Evolutionary conservation across 768 basidiomycete species (phyloP).

Genomic region (Amanita pallidorosea): DNA sequence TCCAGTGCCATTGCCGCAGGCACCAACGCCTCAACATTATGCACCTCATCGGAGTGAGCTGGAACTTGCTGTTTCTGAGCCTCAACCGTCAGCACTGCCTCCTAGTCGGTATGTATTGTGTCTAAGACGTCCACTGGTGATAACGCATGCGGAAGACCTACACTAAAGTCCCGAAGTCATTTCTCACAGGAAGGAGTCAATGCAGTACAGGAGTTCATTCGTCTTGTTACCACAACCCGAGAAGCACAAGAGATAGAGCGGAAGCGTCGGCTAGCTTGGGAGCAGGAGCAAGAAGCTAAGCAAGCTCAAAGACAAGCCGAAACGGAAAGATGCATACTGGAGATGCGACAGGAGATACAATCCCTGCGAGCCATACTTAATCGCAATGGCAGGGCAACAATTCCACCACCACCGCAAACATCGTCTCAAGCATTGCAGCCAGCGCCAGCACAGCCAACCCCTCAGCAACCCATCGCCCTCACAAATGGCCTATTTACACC

Average conservation of each 20-base stretch:
- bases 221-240: slow-evolving; percentile 43
- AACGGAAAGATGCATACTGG: slow-evolving; percentile 42
- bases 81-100: slow-evolving; percentile 27
- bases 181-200: slow-evolving; percentile 25
- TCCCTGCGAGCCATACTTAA: slow-evolving; percentile 9
- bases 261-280: slow-evolving; percentile 53
- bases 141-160: slow-evolving; percentile 4
- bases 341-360: slow-evolving; percentile 14
- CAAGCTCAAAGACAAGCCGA: slow-evolving; percentile 43
- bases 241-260: slow-evolving; percentile 53
- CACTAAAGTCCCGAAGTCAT: slow-evolving; percentile 12
- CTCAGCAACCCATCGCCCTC: slow-evolving; percentile 6
- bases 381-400: not conserved
- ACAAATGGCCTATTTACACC: slow-evolving; percentile 16
- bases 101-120: slow-evolving; percentile 25
- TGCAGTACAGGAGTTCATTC: slow-evolving; percentile 49
- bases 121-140: slow-evolving; percentile 6
- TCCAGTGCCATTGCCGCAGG: slow-evolving; percentile 15
- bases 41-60: slow-evolving; percentile 55
- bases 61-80: slow-evolving; percentile 47
- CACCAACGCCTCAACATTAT: slow-evolving; percentile 26
- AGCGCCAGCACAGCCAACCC: not conserved
- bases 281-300: slow-evolving; percentile 58
- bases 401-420: not conserved
- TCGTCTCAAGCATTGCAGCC: slow-evolving; percentile 6